Base-by-base conservation (phyloP, 1,284 basidiomycete species). In the Puccinia brachypodii region DNA sequence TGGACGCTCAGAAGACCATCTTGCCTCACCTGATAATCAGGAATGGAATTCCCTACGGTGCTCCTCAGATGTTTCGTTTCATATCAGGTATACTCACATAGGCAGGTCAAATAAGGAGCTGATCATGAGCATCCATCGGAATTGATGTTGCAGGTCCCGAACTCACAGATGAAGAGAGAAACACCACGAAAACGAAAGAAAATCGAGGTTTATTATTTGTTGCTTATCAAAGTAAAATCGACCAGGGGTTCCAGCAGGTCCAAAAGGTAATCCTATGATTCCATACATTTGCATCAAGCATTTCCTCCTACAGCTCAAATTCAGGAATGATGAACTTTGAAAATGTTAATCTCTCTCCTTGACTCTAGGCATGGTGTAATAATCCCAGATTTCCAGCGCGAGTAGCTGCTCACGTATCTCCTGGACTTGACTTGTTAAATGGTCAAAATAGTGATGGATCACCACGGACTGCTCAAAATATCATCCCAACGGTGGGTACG, bases 131-230 rank as follows among this genome's bases (percentile, higher is more conserved):
- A 38, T 40, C 13, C 36, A 33, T 22, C 25, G 25, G 36, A 1
- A 42, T 38, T 28, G 22, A 14, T 4, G 8, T 31, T 62, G 7
- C n/a, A 76, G 74, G 74, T 31, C 74, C 74, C 31, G 74, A 76
- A 56, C 16, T 76, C 31, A 60, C 36, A 33, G n/a, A n/a, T 33
- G 33, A 76, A 42, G 74, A 76, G 60, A 76, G 25, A 38, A 19
- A 76, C 13, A 2, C 53, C 13, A 76, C 31, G n/a, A 42, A 60
- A 47, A 76, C 74, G 11, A 76, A 40, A 62, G 28, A 76, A 19
- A 56, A 76, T 19, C 53, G 74, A 25, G 74, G 74, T 11, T 74
- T 74, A 25, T 56, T 74, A 38, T 74, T 74, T 31, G 53, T 74
- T 31, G 38, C 40, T 40, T 74, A 74, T 36, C 72, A 74, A 33